Evolutionary conservation across 2,329 filamentous ascomycete genomes (phyloP), one percentile per base, ranked within the genome.

Genomic region (Cercospora berteroae): DNA sequence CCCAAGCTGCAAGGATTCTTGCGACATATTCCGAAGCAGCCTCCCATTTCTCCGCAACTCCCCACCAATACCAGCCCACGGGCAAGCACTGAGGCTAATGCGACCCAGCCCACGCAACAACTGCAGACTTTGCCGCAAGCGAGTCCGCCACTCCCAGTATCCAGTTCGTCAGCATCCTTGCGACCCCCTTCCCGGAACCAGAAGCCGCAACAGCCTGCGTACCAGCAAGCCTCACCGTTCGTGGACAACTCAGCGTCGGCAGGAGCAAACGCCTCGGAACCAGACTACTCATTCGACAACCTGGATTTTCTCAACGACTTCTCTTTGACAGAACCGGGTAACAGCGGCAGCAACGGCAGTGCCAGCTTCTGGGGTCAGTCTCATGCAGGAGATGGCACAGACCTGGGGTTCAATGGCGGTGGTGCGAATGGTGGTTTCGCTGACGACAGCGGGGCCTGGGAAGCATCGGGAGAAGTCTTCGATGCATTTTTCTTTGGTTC

Each of bases 401-500:
- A 90, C 70, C 82, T 91, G 56, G 88, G 88, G 0, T 88, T 83
- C 12, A 75, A 72, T 5, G 74, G 75, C 8, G 74, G 71, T 23
- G 67, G 67, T 77, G 80, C 18, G 8, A 58, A 64, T 31, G 60
- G 56, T 18, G 72, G 70, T 13, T 71, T 70, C 18, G 52, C 52
- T 56, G 62, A 64, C 58, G 73, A 71, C 59, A 80, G 80, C 58
- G 80, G 80, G 5, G 81, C 88, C 75, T 83, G 87, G 73, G 87
- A 90, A 71, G 89, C 72, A 12, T 73, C 71, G 55, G 72, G 73
- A 39, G 82, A 84, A 75, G 68, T 84, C 12, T 91, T 92, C 78
- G 89, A 91, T 74, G 87, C 88, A 0, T 92, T 92, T 76, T 91
- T 90, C 80, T 90, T 91, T 76, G 88, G 89, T 0, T 85, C 84